Conservation (phyloP, 2,329 filamentous ascomycete genomes). For the Alternaria brassicae region DNA sequence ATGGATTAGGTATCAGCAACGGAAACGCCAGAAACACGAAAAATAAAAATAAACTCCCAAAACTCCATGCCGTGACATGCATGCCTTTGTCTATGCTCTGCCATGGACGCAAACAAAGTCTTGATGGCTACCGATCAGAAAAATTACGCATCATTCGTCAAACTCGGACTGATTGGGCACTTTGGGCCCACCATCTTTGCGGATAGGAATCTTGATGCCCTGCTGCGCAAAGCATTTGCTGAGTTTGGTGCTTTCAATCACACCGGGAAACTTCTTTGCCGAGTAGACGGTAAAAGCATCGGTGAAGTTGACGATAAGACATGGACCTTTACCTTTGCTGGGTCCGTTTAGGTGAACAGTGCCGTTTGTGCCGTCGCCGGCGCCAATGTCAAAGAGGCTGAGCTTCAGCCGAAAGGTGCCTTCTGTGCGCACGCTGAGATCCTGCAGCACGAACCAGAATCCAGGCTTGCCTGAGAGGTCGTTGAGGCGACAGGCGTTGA, state of each 20-base stretch:
- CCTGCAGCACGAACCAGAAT: conserved; percentile 96
- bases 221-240: conserved; percentile 94
- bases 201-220: conserved; percentile 95
- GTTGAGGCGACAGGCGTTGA: conserved; percentile 83
- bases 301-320: conserved; percentile 85
- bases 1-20: neutral
- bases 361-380: conserved; percentile 54
- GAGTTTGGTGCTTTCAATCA: conserved; percentile 88
- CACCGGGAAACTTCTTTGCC: conserved; percentile 97
- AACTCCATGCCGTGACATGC: neutral
- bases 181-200: conserved; percentile 78
- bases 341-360: conserved; percentile 57
- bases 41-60: neutral
- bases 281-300: conserved; percentile 92
- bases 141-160: conserved; percentile 49
- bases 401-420: conserved; percentile 81
- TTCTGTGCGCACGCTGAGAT: conserved; percentile 92
- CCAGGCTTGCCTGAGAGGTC: conserved; percentile 82
- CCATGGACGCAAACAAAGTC: neutral
- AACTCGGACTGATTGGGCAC: conserved; percentile 55
- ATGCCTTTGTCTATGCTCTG: neutral
- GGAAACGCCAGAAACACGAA: neutral
- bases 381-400: conserved; percentile 85
- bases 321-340: conserved; percentile 78
- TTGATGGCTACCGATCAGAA: neutral